Conservation (phyloP, 805 yeast species). For the Kurtzmaniella cleridarum region DNA sequence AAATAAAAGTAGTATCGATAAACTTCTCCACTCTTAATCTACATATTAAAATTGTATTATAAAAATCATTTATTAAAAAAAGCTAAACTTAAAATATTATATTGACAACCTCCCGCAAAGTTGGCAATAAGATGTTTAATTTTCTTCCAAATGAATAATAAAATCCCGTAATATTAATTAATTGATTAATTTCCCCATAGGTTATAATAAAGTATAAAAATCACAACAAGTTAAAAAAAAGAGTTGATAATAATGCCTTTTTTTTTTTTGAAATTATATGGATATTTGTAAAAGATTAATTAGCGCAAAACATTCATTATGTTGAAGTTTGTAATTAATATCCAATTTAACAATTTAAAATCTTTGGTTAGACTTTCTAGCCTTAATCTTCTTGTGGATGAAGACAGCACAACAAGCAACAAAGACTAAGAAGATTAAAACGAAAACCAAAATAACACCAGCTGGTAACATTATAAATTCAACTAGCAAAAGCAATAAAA, state of each 20-base stretch:
- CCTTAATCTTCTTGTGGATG: conserved; percentile 37
- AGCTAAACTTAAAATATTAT: too few relatives aligned
- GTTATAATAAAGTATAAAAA: conserved; percentile 1
- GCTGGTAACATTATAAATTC: conserved; percentile 56
- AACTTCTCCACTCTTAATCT: too few relatives aligned
- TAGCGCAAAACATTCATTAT: not conserved
- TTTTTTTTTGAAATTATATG: not conserved
- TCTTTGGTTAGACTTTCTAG: conserved; percentile 39
- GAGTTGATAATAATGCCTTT: conserved; percentile 1
- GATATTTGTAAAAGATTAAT: not conserved
- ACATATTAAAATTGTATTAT: too few relatives aligned
- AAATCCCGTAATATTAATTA: not conserved
- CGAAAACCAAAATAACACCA: conserved; percentile 70
- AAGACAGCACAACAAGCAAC: conserved; percentile 30
- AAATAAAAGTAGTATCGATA: too few relatives aligned
- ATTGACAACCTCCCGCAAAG: conserved; percentile 5
- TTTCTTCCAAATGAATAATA: too few relatives aligned
- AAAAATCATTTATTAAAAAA: too few relatives aligned
- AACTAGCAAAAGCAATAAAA: conserved; percentile 6
- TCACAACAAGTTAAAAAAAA: conserved; percentile 1
- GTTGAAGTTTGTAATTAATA: not conserved
- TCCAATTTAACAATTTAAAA: conserved; percentile 18
- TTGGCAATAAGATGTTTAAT: not conserved
- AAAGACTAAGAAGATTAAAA: conserved; percentile 46
- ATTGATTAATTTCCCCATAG: conserved; percentile 1